Percentiles rank a stretch among this genome's conserved stretches.
Conservation (phyloP, 2,329 filamentous ascomycete genomes). For the Cordyceps fumosorosea region DNA sequence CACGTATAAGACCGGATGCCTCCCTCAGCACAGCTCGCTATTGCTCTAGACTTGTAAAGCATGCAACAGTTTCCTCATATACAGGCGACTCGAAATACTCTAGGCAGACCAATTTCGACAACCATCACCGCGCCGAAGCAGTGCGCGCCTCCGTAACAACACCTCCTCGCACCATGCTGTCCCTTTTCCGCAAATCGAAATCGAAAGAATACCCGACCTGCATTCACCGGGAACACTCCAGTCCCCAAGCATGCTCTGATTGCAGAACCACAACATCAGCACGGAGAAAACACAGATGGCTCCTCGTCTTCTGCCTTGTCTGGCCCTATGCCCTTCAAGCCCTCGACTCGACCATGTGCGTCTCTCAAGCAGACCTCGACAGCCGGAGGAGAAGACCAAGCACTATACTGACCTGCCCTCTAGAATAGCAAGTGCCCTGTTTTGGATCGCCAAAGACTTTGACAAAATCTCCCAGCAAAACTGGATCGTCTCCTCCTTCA, state of each 20-base stretch:
- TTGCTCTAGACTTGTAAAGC: too few species aligned
- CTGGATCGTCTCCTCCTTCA: constrained; percentile 65
- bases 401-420: too few species aligned
- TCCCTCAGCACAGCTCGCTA: neutral
- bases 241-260: neutral
- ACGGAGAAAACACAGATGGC: neutral
- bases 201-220: neutral
- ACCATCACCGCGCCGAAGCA: too few species aligned
- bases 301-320: constrained; percentile 10
- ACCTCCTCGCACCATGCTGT: neutral
- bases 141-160: too few species aligned
- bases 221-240: neutral
- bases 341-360: constrained; percentile 11
- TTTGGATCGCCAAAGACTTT: constrained; percentile 59
- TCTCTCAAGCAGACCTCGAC: neutral
- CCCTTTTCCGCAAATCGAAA: neutral
- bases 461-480: constrained; percentile 53
- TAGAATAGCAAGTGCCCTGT: constrained; percentile 31
- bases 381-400: too few species aligned
- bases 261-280: neutral
- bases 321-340: constrained; percentile 12
- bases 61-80: too few species aligned
- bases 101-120: too few species aligned
- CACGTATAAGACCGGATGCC: neutral
- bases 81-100: too few species aligned